Percentiles rank a stretch among this genome's conserved stretches.
Conservation (phyloP, 208 protist species). For the Vickermania ingenoplastis region DNA sequence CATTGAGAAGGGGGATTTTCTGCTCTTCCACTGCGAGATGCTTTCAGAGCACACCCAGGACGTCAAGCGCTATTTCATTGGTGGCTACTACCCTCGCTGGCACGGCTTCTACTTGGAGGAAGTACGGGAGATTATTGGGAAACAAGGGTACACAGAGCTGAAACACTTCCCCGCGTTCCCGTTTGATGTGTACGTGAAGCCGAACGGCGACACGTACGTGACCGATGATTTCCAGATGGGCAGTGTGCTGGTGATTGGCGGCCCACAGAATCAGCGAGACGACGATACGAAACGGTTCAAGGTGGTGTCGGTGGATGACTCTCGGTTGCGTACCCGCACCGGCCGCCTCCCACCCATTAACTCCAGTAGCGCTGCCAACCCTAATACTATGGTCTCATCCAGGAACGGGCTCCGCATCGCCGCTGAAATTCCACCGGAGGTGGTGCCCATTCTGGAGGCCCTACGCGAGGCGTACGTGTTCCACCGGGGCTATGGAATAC, state of each 20-base stretch:
- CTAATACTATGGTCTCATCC: slow-evolving; percentile 31
- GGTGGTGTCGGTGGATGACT: slow-evolving; percentile 71
- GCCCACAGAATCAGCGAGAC: slow-evolving; percentile 75
- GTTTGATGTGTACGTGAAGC: slow-evolving; percentile 75
- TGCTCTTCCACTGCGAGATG: slow-evolving; percentile 75
- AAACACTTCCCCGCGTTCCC: slow-evolving; percentile 72
- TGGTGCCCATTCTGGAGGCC: slow-evolving; percentile 30
- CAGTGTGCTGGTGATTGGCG: slow-evolving; percentile 50
- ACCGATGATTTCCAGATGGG: slow-evolving; percentile 79
- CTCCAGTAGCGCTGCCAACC: slow-evolving; percentile 24
- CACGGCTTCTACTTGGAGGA: slow-evolving; percentile 86
- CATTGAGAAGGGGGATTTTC: slow-evolving; percentile 68
- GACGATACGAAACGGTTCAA: slow-evolving; percentile 75
- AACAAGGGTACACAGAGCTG: slow-evolving; percentile 59
- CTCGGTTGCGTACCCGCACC: slow-evolving; percentile 39
- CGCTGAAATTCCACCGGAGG: slow-evolving; percentile 27
- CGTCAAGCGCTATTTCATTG: slow-evolving; percentile 81
- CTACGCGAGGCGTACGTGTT: slow-evolving; percentile 76
- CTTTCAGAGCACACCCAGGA: slow-evolving; percentile 58
- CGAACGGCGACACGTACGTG: slow-evolving; percentile 62
- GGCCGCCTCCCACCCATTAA: slow-evolving; percentile 15
- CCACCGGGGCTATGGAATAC: slow-evolving; percentile 67
- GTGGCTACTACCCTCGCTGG: slow-evolving; percentile 86
- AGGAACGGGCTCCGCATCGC: slow-evolving; percentile 15
- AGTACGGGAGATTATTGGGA: slow-evolving; percentile 72